These are phyloP conservation scores for Sindora glabra DNA, from an alignment of 306 rosid species.

Conservation along the genomic window DNA sequence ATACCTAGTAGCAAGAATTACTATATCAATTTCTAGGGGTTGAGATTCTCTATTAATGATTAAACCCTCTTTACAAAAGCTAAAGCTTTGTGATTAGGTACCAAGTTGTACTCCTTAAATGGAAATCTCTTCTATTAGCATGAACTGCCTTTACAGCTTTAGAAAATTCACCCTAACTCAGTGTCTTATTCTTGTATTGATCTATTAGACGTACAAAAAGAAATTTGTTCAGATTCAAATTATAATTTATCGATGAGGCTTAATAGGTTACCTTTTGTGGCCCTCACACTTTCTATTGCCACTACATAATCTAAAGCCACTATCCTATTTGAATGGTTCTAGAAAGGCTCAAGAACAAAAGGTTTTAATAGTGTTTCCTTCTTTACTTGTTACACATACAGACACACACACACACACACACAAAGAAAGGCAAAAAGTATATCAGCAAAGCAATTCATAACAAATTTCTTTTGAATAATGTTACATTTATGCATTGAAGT, in stretches of 20 bases:
- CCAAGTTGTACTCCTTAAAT: slow-evolving; percentile 29
- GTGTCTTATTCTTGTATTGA: slow-evolving; percentile 25
- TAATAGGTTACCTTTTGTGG: too few relatives aligned
- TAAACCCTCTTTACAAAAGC: slow-evolving; percentile 38
- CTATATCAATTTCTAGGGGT: slow-evolving; percentile 32
- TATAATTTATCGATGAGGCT: not conserved
- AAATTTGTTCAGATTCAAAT: slow-evolving; percentile 20
- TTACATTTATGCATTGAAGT: not conserved
- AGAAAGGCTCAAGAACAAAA: slow-evolving; percentile 43
- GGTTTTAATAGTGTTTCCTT: slow-evolving; percentile 51
- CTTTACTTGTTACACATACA: slow-evolving; percentile 10
- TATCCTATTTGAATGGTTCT: slow-evolving; percentile 59
- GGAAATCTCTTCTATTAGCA: slow-evolving; percentile 40
- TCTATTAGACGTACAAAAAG: slow-evolving; percentile 44
- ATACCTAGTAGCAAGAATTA: slow-evolving; percentile 50
- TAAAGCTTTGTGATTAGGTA: slow-evolving; percentile 33
- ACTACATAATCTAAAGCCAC: slow-evolving; percentile 65
- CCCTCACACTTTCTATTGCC: slow-evolving; percentile 41
- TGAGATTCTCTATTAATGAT: slow-evolving; percentile 28
- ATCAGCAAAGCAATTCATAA: not conserved
- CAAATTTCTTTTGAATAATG: too few relatives aligned
- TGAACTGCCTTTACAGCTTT: slow-evolving; percentile 42
- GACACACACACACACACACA: not conserved
- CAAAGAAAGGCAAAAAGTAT: not conserved
- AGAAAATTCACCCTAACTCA: slow-evolving; percentile 50